These are phyloP conservation scores for Emergomyces orientalis DNA, from an alignment of 2,329 filamentous ascomycete genomes.

Conservation along the genomic window DNA sequence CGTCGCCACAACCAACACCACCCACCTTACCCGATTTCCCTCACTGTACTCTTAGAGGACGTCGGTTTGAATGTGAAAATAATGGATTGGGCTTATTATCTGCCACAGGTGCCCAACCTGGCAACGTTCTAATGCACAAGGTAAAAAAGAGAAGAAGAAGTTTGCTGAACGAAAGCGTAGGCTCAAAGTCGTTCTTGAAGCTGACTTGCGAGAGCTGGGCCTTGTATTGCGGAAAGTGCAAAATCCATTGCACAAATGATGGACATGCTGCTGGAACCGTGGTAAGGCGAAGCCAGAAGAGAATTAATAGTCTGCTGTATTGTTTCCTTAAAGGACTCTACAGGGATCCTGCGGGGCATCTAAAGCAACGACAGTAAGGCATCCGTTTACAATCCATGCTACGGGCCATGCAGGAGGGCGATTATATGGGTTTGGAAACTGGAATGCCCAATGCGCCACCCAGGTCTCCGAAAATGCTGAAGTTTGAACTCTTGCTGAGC, in stretches of 20 bases:
- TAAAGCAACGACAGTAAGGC: no score
- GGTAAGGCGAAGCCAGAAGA: no score
- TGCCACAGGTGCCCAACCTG: not conserved
- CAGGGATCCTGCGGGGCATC: no score
- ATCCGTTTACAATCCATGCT: not conserved
- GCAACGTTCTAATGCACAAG: not conserved
- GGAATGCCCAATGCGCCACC: not conserved
- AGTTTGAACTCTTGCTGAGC: no score
- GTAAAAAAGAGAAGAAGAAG: not conserved
- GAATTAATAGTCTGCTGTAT: no score
- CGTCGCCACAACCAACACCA: no score
- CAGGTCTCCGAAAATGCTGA: not conserved
- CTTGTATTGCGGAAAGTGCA: not conserved
- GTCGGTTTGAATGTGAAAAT: not conserved
- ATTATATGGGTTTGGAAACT: not conserved
- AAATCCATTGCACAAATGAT: not conserved
- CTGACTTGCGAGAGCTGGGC: no score
- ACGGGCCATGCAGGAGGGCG: not conserved
- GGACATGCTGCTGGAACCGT: not conserved
- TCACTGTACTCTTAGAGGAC: not conserved
- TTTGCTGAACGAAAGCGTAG: not conserved
- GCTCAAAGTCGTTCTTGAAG: not conserved
- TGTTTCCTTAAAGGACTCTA: no score
- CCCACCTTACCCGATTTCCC: not conserved
- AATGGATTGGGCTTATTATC: not conserved